Conservation (phyloP, 2,329 filamentous ascomycete genomes). For the Epichloe glyceriae region DNA sequence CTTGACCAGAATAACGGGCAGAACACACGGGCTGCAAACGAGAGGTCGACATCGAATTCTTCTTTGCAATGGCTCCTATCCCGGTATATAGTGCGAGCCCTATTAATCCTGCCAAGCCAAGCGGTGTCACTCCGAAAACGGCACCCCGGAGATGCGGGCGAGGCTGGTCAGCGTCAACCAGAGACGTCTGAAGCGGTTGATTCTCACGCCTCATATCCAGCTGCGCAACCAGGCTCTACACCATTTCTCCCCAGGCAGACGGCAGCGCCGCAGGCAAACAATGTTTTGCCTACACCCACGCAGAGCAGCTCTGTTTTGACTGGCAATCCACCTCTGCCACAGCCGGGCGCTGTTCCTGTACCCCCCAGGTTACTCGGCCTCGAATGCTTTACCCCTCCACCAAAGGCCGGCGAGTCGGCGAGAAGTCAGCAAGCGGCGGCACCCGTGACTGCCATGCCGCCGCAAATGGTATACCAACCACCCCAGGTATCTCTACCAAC, state of each 20-base stretch:
- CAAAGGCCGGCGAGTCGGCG: constrained; percentile 34
- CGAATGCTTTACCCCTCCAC: constrained; percentile 31
- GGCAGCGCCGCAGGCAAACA: constrained; percentile 21
- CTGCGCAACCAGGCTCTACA: constrained; percentile 33
- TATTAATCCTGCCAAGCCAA: constrained; percentile 42
- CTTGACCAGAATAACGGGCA: neutral
- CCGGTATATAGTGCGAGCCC: constrained; percentile 46
- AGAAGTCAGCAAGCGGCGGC: constrained; percentile 21
- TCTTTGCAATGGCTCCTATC: constrained; percentile 43
- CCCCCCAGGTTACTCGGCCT: constrained; percentile 20
- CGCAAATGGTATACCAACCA: constrained; percentile 36
- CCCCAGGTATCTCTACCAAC: constrained; percentile 27
- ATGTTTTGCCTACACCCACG: constrained; percentile 31
- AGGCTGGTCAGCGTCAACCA: constrained; percentile 2
- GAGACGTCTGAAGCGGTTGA: neutral
- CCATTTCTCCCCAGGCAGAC: constrained; percentile 33
- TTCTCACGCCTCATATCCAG: constrained; percentile 20
- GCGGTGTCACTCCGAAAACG: constrained; percentile 35
- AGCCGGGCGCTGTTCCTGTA: constrained; percentile 42
- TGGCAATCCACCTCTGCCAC: constrained; percentile 37
- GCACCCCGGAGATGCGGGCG: neutral
- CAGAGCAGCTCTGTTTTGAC: constrained; percentile 14
- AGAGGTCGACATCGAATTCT: neutral
- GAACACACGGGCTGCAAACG: neutral
- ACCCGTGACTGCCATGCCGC: constrained; percentile 24